Conservation (phyloP, 148 eudicot species). For the Dianthus caryophyllus region DNA sequence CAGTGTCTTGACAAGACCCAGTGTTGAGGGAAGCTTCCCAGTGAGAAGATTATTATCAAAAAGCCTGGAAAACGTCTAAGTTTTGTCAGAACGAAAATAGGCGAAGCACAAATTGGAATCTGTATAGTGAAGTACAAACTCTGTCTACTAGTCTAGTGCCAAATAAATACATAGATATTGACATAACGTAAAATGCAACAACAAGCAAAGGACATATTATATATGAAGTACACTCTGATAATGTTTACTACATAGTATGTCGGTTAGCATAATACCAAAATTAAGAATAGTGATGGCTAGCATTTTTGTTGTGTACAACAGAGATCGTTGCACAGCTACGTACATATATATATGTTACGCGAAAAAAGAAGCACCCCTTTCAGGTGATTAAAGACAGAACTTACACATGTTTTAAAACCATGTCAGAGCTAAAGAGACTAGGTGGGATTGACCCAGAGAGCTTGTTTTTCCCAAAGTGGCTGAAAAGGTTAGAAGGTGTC, state of each 20-base stretch:
- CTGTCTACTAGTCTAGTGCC: no score
- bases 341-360: neutral
- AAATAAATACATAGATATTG: no score
- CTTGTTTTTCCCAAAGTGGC: conserved; percentile 78
- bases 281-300: no score
- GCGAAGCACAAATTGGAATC: no score
- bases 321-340: neutral
- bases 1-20: conserved; percentile 54
- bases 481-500: conserved; percentile 25
- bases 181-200: no score
- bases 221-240: no score
- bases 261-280: no score
- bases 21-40: conserved; percentile 55
- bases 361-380: neutral
- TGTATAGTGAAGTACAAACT: no score
- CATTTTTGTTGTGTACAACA: no score
- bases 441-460: conserved; percentile 60
- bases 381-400: conserved; percentile 21
- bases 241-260: no score
- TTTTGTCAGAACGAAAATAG: neutral
- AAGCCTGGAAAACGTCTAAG: conserved; percentile 41
- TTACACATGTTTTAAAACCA: conserved; percentile 75
- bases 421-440: conserved; percentile 54
- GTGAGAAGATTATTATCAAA: conserved; percentile 63
- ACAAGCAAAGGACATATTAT: no score